A percentile compares a stretch with the other conserved stretches of the same genome.
phyloP scores from a whole-genome alignment of 2,329 filamentous ascomycete species.

The Colletotrichum lentis region DNA sequence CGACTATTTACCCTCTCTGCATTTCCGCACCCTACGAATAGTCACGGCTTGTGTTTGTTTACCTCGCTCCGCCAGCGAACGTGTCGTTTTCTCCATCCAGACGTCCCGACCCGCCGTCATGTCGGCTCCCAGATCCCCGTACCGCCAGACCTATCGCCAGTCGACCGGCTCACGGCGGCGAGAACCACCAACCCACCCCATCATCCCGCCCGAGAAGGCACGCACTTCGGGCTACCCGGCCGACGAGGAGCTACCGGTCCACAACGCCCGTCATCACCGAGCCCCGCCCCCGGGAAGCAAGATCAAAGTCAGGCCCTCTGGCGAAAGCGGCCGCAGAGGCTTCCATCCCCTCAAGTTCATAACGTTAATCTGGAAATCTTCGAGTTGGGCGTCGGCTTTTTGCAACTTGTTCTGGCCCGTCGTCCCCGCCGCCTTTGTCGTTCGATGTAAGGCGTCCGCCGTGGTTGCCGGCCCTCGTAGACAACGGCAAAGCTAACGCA shows the following conservation, averaged over 20 bases:
- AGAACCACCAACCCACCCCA: conserved; percentile 24
- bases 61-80: neutral
- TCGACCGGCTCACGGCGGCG: conserved; percentile 25
- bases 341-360: conserved; percentile 71
- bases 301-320: conserved; percentile 58
- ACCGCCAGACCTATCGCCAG: conserved; percentile 32
- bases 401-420: conserved; percentile 80
- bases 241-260: conserved; percentile 22
- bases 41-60: neutral
- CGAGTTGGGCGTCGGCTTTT: conserved; percentile 67
- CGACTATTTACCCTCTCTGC: neutral
- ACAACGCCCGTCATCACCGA: conserved; percentile 18
- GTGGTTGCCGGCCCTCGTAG: too few species aligned
- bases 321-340: conserved; percentile 68
- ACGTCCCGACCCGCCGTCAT: conserved; percentile 18
- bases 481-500: conserved; percentile 3
- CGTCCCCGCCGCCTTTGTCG: conserved; percentile 74
- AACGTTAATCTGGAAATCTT: conserved; percentile 69
- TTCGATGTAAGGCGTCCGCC: conserved; percentile 52
- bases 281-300: conserved; percentile 35
- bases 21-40: neutral
- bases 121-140: conserved; percentile 33
- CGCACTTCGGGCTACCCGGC: conserved; percentile 9
- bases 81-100: neutral
- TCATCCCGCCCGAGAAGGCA: conserved; percentile 24